Conservation (phyloP, 2,329 filamentous ascomycete species). For the Venturia carpophila region DNA sequence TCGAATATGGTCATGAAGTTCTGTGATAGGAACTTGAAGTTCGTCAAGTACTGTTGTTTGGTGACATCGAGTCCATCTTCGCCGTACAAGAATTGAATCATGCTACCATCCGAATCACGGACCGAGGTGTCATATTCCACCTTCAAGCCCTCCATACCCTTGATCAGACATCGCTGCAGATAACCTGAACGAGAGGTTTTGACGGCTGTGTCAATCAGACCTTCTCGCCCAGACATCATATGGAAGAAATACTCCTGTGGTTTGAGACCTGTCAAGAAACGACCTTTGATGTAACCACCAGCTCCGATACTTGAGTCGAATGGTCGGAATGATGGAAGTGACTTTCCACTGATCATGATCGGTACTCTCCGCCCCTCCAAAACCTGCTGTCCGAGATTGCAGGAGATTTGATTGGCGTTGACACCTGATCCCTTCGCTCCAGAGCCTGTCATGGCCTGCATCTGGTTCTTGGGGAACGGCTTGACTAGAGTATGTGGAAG, state of each 20-base stretch:
- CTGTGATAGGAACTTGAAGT: conserved; percentile 83
- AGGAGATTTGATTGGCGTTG: conserved; percentile 96
- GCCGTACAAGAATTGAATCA: conserved; percentile 93
- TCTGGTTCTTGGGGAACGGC: conserved; percentile 91
- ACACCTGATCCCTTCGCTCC: conserved; percentile 89
- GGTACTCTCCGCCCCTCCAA: conserved; percentile 91
- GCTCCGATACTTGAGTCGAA: conserved; percentile 85
- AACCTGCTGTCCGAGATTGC: conserved; percentile 93
- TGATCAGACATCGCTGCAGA: conserved; percentile 92
- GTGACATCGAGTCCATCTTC: conserved; percentile 93
- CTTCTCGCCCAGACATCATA: conserved; percentile 97
- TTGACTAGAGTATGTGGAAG: conserved; percentile 79
- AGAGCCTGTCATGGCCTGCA: conserved; percentile 97
- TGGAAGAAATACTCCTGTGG: conserved; percentile 99
- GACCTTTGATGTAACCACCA: conserved; percentile 87
- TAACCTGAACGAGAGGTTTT: conserved; percentile 98
- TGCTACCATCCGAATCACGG: conserved; percentile 82
- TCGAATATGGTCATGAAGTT: conserved; percentile 53
- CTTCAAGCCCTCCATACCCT: conserved; percentile 92
- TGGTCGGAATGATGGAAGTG: conserved; percentile 84
- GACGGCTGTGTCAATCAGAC: conserved; percentile 96
- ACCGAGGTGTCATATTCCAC: conserved; percentile 93
- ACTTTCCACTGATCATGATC: conserved; percentile 96
- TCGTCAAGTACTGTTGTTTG: conserved; percentile 82
- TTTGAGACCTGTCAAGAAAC: conserved; percentile 94